Base-by-base conservation (phyloP, 2,329 filamentous ascomycete genomes). In the Curvularia hawaiiensis region DNA sequence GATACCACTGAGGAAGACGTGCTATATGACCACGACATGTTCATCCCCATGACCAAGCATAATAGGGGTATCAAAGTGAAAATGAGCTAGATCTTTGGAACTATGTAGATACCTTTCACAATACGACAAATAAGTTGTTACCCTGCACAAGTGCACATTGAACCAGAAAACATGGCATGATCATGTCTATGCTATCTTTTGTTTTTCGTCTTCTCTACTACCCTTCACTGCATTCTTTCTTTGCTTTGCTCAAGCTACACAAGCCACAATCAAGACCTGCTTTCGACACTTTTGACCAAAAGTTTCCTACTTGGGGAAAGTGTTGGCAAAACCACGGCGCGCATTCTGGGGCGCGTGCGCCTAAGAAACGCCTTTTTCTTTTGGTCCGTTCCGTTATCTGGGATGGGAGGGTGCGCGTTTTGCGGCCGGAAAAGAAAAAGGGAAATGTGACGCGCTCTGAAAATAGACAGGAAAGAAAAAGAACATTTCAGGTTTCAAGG, bases 21-120 rank as follows among this genome's bases (percentile, higher is more conserved):
- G 14, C 51, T 58, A 0, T 70, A 69, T 24, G 63, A 70, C 31
- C 60, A 70, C 18, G 67, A 69, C 9, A 68, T 70, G 66, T 70
- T 69, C 48, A 63, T 69, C 20, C 66, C 66, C 4, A 68, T 67
- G 65, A 66, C 66, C 2, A 69, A 69, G 52, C 54, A 65, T 16
- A 61, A 62, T 31, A 59, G 62, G 56, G 66, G 66, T n/a, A 62
- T 69, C 2, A 57, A 62, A 11, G 65, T 69, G 14, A 64, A 52
- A 14, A 65, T 69, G 14, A 60, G 12, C 3, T 54, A 40, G 38
- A 20, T 10, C 7, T 12, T 24, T 24, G 20, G 16, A 22, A 12
- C 22, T 4, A 5, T 8, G 9, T 28, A 28, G 26, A 14, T 9
- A 11, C 6, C 14, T n/a, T 16, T 14, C 10, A 7, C 7, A 26